Percentiles rank a stretch among this genome's conserved stretches.
phyloP scores from a whole-genome alignment of 1,139 yeast species.

The Pichia sp. region DNA sequence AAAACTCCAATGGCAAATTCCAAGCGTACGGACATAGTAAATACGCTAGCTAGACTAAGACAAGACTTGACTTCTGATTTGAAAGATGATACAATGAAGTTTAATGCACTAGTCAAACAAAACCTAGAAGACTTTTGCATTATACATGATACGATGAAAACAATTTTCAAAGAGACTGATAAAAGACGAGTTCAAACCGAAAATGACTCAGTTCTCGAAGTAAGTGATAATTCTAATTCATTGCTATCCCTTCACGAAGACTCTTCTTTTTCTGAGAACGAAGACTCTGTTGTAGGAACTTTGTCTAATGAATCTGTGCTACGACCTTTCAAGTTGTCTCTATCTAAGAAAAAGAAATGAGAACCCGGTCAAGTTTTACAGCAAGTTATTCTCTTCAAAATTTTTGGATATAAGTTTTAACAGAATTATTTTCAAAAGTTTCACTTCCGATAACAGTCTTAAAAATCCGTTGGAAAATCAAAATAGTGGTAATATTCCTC shows the following conservation, averaged over 20 bases:
- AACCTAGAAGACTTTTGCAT: conserved; percentile 28
- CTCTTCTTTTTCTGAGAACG: conserved; percentile 14
- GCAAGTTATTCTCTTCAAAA: too few relatives aligned
- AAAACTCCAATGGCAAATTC: conserved; percentile 10
- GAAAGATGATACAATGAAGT: conserved; percentile 22
- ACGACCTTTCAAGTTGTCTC: conserved; percentile 12
- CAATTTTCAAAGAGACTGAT: conserved; percentile 11
- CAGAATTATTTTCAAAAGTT: too few relatives aligned
- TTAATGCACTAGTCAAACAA: conserved; percentile 24
- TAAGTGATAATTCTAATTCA: conserved; percentile 14
- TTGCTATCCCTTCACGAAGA: conserved; percentile 9
- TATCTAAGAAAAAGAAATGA: background rate
- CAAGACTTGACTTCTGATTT: conserved; percentile 23
- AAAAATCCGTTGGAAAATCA: too few relatives aligned
- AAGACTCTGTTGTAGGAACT: conserved; percentile 2
- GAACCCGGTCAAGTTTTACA: too few relatives aligned
- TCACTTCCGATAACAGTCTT: too few relatives aligned
- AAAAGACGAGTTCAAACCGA: background rate
- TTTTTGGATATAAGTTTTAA: too few relatives aligned
- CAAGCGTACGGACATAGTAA: conserved; percentile 17
- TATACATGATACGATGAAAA: conserved; percentile 26
- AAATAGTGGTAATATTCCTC: too few relatives aligned
- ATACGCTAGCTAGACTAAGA: conserved; percentile 18
- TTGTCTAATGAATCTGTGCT: background rate
- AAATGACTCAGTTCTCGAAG: conserved; percentile 16